A percentile compares a stretch with the other conserved stretches of the same genome.
Conservation (phyloP, 805 yeast species). For the Hanseniaspora valbyensis region DNA sequence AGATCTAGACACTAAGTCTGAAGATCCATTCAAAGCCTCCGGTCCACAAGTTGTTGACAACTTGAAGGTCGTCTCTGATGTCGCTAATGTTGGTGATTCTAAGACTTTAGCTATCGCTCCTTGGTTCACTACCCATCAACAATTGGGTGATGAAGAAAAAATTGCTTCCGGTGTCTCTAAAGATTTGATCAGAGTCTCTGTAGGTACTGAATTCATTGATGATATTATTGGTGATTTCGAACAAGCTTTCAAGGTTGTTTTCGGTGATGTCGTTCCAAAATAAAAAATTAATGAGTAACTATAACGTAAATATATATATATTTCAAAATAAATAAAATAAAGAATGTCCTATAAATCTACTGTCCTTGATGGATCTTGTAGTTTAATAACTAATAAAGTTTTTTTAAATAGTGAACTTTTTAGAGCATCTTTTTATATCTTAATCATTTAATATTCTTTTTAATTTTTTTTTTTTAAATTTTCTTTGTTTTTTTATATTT, state of each 20-base stretch:
- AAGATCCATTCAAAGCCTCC: slow-evolving; percentile 55
- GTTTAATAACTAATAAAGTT: no score
- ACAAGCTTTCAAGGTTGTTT: slow-evolving; percentile 65
- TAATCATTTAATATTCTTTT: neutral
- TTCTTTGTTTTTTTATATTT: no score
- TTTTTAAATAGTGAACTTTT: neutral
- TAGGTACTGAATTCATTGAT: slow-evolving; percentile 85
- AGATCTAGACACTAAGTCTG: slow-evolving; percentile 32
- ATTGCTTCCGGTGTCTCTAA: slow-evolving; percentile 74
- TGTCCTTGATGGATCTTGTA: neutral
- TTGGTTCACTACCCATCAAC: slow-evolving; percentile 91
- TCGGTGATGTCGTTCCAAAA: slow-evolving; percentile 22
- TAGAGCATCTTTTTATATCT: neutral
- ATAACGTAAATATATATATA: no score
- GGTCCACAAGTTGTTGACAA: slow-evolving; percentile 77
- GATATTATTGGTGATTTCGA: slow-evolving; percentile 84
- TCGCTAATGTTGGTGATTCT: slow-evolving; percentile 95
- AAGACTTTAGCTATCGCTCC: slow-evolving; percentile 95
- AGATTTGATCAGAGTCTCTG: slow-evolving; percentile 77
- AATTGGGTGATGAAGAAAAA: slow-evolving; percentile 73
- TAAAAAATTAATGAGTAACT: neutral
- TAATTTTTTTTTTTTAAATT: no score
- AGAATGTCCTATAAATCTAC: neutral
- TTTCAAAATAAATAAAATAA: neutral
- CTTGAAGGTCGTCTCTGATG: slow-evolving; percentile 75